Base-by-base conservation (phyloP, 1,139 yeast species). In the Yamadazyma blattariae region DNA sequence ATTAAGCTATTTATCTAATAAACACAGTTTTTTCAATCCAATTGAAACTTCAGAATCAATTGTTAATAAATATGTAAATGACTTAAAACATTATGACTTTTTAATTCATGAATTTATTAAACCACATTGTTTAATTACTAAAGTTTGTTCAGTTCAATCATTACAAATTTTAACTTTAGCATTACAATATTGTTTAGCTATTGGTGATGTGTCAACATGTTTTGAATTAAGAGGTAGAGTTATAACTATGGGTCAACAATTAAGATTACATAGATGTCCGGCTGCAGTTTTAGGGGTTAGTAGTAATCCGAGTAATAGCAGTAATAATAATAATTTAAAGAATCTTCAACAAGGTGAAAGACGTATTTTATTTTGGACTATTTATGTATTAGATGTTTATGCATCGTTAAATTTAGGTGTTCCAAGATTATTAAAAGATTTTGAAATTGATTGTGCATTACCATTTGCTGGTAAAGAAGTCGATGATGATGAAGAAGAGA, bases 221-320 rank as follows among this genome's bases (percentile, higher is more conserved):
- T 88, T 87, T 61, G 84, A 82, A 39, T 67, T 83, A 30, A 69
- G 96, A 42, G 90, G 92, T 29, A 67, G 82, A 47, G 81, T 84
- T 7, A 79, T 83, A 5, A 80, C 89, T 19, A 84, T 86, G 90
- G 83, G 92, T 2, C 95, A 86, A 51, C 94, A 89, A 47, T 63
- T 89, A 36, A 77, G 96, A 47, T 67, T 89, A 34, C 95, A 88
- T 54, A 72, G 95, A 45, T 84, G 95, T 59, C 96, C 95, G 11
- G 84, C 90, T 11, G 90, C 94, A 0, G 90, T 88, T 5, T 60
- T 83, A 35, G 74, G 73, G 0, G 51, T 66, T 16, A 55, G 59
- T 36, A 59, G 63, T 1, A 67, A 68, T 12, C 7, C 7, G 7
- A 17, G 7, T 17, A 69, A 64, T 33, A 11, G 10, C 11, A 80